Conservation (phyloP, 306 rosid genomes). For the Sicyos baderoa region DNA sequence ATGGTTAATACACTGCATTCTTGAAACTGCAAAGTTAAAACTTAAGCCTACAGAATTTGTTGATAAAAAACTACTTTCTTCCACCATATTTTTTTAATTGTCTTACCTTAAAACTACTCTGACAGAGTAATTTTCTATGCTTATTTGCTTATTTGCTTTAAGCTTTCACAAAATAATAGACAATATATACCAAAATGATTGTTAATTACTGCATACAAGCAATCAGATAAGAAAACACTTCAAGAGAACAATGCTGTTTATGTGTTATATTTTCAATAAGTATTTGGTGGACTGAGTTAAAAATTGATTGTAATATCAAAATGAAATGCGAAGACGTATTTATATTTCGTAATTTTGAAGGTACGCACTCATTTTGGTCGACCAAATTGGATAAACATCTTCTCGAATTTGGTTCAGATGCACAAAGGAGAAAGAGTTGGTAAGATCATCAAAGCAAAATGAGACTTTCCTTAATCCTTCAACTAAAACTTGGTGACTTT, state of each 20-base stretch:
- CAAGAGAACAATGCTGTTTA: not conserved
- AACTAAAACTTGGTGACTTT: not conserved
- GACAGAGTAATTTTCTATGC: not conserved
- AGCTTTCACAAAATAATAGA: not conserved
- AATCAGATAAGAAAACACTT: not conserved
- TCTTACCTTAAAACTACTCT: not conserved
- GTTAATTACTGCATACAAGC: not conserved
- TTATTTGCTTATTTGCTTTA: not conserved
- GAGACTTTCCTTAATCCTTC: not conserved
- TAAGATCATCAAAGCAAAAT: conserved; percentile 28
- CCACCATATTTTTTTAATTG: not conserved
- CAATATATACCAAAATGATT: not conserved
- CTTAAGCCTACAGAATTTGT: not conserved
- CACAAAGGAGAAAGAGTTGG: conserved; percentile 71
- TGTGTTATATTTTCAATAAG: too few species aligned
- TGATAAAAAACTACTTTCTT: not conserved
- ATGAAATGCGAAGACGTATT: not conserved
- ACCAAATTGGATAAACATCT: conserved; percentile 70
- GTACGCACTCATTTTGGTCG: conserved; percentile 66
- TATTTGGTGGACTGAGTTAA: not conserved
- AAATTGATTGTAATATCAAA: not conserved
- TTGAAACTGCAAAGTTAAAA: not conserved
- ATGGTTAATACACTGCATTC: not conserved
- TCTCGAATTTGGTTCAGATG: conserved; percentile 54
- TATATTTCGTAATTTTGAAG: conserved; percentile 36